phyloP scores from a whole-genome alignment of 345 rosid genomes.

The Pistacia atlantica region DNA sequence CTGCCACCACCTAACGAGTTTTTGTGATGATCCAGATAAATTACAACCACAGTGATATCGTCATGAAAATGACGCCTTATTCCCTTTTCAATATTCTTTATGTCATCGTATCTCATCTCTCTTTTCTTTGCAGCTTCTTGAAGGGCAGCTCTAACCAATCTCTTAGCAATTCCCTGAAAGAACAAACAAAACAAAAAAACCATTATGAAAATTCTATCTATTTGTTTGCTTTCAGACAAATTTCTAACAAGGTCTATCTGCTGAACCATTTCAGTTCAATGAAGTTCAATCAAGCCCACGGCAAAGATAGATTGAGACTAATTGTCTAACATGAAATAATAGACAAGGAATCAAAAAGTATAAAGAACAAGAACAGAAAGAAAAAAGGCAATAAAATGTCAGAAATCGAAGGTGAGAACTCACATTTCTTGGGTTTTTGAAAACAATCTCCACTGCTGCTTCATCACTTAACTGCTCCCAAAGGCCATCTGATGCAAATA shows the following conservation, averaged over 20 bases:
- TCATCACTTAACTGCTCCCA: conserved; percentile 97
- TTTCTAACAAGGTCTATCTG: no score
- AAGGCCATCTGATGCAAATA: conserved; percentile 98
- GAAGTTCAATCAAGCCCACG: neutral
- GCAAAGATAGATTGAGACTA: neutral
- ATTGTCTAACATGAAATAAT: neutral
- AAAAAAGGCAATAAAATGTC: neutral
- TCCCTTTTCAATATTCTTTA: conserved; percentile 60
- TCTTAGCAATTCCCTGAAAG: conserved; percentile 71
- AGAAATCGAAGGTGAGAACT: conserved; percentile 34
- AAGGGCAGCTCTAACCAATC: conserved; percentile 67
- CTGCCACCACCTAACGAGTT: conserved; percentile 26
- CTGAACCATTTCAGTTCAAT: no score
- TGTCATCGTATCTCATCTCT: conserved; percentile 65
- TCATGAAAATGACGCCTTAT: conserved; percentile 78
- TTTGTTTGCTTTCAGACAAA: no score
- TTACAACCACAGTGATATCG: conserved; percentile 70
- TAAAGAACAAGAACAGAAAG: neutral
- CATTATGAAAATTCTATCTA: neutral
- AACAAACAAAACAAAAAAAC: neutral
- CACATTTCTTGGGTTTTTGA: conserved; percentile 84
- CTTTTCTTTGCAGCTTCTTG: conserved; percentile 75
- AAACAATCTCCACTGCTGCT: conserved; percentile 83
- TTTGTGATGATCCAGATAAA: conserved; percentile 67
- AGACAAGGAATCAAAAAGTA: neutral